A percentile compares a stretch with the other conserved stretches of the same genome.
Evolutionary conservation across 768 basidiomycete genomes (phyloP).

Genomic region (Leccinum imitatum): DNA sequence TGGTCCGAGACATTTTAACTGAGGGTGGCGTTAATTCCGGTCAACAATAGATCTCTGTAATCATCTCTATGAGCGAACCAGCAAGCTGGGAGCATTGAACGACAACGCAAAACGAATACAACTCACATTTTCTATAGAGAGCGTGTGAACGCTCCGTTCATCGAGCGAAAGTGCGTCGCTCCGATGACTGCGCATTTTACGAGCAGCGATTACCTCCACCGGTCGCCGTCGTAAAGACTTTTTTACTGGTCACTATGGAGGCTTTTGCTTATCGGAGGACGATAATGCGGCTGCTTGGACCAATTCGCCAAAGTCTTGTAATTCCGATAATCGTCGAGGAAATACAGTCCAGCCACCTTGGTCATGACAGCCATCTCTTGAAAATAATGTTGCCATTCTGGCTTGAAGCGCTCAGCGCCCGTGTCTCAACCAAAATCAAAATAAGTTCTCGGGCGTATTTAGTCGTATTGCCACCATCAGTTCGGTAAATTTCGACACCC

Average conservation of each 20-base stretch:
- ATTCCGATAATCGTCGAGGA: not conserved
- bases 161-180: not conserved
- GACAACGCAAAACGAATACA: no score
- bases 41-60: conserved; percentile 35
- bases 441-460: not conserved
- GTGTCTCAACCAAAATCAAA: not conserved
- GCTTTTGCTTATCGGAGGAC: not conserved
- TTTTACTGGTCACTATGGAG: not conserved
- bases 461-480: not conserved
- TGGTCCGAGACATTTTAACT: not conserved
- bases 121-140: not conserved
- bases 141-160: not conserved
- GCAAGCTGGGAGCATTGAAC: not conserved
- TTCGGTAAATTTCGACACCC: not conserved
- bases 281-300: not conserved
- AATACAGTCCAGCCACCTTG: not conserved
- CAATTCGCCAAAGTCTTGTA: not conserved
- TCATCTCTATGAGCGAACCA: conserved; percentile 15
- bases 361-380: conserved; percentile 1
- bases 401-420: not conserved
- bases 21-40: not conserved
- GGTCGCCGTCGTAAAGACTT: not conserved
- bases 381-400: conserved; percentile 1
- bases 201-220: not conserved
- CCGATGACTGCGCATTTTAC: not conserved